Percentiles rank a stretch among this genome's conserved stretches.
Conservation (phyloP, 176 grass and related monocot species). For the Cenchrus americanus region DNA sequence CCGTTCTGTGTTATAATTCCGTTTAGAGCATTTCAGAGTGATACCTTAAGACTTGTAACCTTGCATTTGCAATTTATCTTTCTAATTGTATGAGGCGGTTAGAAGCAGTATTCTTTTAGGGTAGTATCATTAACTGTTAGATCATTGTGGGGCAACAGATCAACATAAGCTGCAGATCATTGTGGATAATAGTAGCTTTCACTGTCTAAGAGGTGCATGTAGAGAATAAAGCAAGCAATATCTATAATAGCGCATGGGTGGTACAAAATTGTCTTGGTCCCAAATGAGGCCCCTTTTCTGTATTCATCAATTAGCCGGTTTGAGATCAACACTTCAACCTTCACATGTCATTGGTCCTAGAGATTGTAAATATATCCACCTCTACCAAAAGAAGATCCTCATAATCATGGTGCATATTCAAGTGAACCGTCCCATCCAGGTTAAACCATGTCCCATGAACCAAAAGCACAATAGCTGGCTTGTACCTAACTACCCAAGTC, state of each 20-base stretch:
- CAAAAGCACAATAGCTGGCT: not conserved
- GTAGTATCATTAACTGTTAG: not conserved
- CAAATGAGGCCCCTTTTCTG: not conserved
- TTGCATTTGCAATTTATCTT: not conserved
- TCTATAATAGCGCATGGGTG: not conserved
- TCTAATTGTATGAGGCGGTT: not conserved
- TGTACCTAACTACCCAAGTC: not conserved
- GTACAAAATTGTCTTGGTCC: not conserved
- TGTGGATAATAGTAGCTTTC: not conserved
- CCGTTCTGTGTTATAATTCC: not conserved
- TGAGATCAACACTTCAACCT: not conserved
- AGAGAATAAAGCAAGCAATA: not conserved
- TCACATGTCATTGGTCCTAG: not conserved
- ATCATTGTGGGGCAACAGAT: not conserved
- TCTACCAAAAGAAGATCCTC: not conserved
- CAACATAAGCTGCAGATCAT: not conserved
- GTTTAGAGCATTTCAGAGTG: not conserved
- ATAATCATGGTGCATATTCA: conserved; percentile 11
- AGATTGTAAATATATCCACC: not conserved
- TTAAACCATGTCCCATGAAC: not conserved
- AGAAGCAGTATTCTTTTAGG: not conserved
- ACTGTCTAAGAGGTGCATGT: not conserved
- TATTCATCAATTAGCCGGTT: not conserved
- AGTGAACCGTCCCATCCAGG: not conserved
- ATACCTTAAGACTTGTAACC: not conserved